phyloP scores from a whole-genome alignment of 495 filamentous ascomycete species.

The Daldinia bambusicola region DNA sequence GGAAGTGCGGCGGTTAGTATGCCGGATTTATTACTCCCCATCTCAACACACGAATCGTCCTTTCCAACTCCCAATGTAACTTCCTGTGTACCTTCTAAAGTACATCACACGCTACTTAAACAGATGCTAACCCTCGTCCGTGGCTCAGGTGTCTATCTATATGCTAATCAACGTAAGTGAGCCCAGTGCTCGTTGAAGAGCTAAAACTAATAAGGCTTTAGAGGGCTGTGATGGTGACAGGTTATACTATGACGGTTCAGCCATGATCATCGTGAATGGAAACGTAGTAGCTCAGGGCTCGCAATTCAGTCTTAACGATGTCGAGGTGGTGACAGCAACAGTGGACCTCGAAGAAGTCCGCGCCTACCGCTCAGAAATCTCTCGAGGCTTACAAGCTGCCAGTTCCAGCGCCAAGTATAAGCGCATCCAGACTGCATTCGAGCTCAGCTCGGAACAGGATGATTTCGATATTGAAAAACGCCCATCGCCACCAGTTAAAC shows the following conservation, averaged over 20 bases:
- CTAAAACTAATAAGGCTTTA: slow-evolving; percentile 54
- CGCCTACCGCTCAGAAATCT: slow-evolving; percentile 59
- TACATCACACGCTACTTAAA: too few relatives aligned
- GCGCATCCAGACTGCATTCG: slow-evolving; percentile 53
- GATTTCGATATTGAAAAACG: slow-evolving; percentile 44
- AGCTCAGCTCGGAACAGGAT: slow-evolving; percentile 52
- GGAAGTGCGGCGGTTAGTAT: slow-evolving; percentile 75
- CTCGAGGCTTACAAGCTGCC: slow-evolving; percentile 66
- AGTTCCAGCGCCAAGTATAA: slow-evolving; percentile 45
- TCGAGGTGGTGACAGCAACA: slow-evolving; percentile 81
- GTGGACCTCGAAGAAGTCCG: slow-evolving; percentile 81
- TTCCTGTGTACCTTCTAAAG: too few relatives aligned
- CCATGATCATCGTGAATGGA: slow-evolving; percentile 79
- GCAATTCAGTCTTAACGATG: slow-evolving; percentile 78
- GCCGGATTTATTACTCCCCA: neutral
- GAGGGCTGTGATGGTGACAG: slow-evolving; percentile 55
- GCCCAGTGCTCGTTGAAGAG: slow-evolving; percentile 20
- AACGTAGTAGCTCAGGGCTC: slow-evolving; percentile 72
- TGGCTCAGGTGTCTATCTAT: slow-evolving; percentile 60
- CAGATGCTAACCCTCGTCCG: slow-evolving; percentile 61
- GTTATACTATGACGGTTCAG: slow-evolving; percentile 65
- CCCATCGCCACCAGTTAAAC: slow-evolving; percentile 50
- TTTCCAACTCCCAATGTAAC: too few relatives aligned
- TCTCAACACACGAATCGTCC: too few relatives aligned
- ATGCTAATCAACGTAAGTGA: slow-evolving; percentile 36